A percentile compares a stretch with the other conserved stretches of the same genome.
These are phyloP conservation scores for Tricladium varicosporioides DNA, from an alignment of 2,329 filamentous ascomycete genomes.

Conservation along the genomic window DNA sequence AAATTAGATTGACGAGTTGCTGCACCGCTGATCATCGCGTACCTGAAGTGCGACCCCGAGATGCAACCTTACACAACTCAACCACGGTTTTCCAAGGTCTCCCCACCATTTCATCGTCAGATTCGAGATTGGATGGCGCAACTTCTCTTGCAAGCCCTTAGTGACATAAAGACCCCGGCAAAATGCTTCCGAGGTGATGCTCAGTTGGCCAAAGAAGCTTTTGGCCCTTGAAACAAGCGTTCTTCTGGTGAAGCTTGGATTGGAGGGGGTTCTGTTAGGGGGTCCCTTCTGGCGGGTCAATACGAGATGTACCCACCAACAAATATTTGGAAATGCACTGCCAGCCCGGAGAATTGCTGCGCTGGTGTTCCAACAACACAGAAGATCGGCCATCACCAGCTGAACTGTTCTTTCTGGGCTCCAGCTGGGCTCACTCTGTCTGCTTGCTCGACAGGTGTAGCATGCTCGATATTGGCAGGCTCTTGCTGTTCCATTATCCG, in stretches of 20 bases:
- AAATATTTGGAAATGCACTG: not conserved
- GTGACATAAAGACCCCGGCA: too few species aligned
- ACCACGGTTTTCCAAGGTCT: too few species aligned
- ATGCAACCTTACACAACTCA: too few species aligned
- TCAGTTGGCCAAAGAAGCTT: not conserved
- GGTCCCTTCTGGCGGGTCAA: not conserved
- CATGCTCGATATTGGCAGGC: not conserved
- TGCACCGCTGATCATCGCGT: too few species aligned
- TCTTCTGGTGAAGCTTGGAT: not conserved
- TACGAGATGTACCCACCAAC: too few species aligned
- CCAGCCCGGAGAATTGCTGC: not conserved
- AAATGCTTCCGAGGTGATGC: too few species aligned
- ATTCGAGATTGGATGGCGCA: too few species aligned
- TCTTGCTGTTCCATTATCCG: constrained; percentile 25
- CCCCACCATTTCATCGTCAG: too few species aligned
- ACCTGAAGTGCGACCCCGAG: too few species aligned
- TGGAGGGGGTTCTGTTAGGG: not conserved
- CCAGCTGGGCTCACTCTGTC: constrained; percentile 9
- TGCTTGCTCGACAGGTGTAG: not conserved
- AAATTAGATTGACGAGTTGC: too few species aligned
- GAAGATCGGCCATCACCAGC: constrained; percentile 7
- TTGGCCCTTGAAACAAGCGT: not conserved
- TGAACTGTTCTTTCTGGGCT: constrained; percentile 5
- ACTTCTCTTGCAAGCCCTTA: too few species aligned
- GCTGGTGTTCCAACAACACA: not conserved